phyloP scores from a whole-genome alignment of 2,329 filamentous ascomycete species.

The Peltaster fructicola region DNA sequence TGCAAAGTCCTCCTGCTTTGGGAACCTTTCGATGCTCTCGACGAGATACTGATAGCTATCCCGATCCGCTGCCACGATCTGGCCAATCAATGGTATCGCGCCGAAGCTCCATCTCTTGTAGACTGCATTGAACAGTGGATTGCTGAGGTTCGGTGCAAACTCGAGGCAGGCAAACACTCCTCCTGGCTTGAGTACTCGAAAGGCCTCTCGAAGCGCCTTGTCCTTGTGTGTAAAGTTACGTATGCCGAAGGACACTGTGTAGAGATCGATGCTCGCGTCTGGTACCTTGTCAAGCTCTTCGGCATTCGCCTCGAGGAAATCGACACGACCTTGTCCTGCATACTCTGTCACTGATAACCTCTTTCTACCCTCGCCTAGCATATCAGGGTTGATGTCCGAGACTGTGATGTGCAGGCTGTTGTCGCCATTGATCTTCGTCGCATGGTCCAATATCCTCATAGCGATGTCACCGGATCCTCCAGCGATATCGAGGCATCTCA shows the following conservation, averaged over 20 bases:
- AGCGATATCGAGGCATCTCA: slow-evolving; percentile 82
- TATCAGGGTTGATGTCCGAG: slow-evolving; percentile 87
- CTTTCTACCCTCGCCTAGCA: slow-evolving; percentile 77
- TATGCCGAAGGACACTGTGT: slow-evolving; percentile 95
- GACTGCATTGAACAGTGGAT: slow-evolving; percentile 58
- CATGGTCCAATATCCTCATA: slow-evolving; percentile 84
- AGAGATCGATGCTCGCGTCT: slow-evolving; percentile 65
- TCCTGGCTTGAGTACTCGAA: slow-evolving; percentile 78
- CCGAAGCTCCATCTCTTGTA: slow-evolving; percentile 96
- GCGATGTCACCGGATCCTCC: slow-evolving; percentile 96
- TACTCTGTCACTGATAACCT: slow-evolving; percentile 50
- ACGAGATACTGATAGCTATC: slow-evolving; percentile 98
- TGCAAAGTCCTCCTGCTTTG: slow-evolving; percentile 66
- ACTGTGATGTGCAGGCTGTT: slow-evolving; percentile 70
- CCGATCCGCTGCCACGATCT: slow-evolving; percentile 81
- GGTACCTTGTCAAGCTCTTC: slow-evolving; percentile 53
- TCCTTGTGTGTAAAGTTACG: slow-evolving; percentile 92
- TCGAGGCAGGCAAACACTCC: slow-evolving; percentile 94
- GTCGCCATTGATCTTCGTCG: slow-evolving; percentile 64
- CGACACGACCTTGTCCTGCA: slow-evolving; percentile 35
- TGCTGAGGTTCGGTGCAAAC: slow-evolving; percentile 65
- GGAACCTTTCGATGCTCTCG: slow-evolving; percentile 91
- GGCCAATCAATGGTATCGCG: slow-evolving; percentile 86
- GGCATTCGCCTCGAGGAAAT: slow-evolving; percentile 81
- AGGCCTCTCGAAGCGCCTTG: slow-evolving; percentile 63